phyloP scores from a whole-genome alignment of 2,329 filamentous ascomycete genomes.

The Trichoderma semiorbis region DNA sequence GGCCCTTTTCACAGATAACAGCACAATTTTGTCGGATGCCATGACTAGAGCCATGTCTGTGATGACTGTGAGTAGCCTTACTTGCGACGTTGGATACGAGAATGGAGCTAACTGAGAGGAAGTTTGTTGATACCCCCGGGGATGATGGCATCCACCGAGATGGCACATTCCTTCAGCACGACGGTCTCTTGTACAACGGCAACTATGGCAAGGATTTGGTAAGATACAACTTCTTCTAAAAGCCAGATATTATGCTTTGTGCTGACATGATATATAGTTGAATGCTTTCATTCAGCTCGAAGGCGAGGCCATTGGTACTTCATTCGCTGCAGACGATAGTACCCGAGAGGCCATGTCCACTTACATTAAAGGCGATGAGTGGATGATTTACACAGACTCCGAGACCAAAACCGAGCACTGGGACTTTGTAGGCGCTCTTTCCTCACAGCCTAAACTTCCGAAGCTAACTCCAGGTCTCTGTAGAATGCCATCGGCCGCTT shows the following conservation, averaged over 20 bases:
- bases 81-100: no score
- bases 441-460: no score
- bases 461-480: not conserved
- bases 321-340: constrained; percentile 20
- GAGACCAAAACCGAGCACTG: constrained; percentile 21
- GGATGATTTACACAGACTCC: constrained; percentile 24
- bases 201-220: constrained; percentile 28
- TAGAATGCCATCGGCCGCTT: constrained; percentile 26
- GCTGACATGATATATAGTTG: constrained; percentile 15
- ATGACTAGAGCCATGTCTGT: constrained; percentile 20
- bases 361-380: constrained; percentile 23
- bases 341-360: constrained; percentile 23
- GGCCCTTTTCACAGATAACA: constrained; percentile 23
- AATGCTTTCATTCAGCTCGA: constrained; percentile 26
- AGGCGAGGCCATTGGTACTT: constrained; percentile 24
- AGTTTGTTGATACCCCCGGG: constrained; percentile 21
- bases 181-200: constrained; percentile 25
- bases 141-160: constrained; percentile 26
- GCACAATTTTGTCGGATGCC: constrained; percentile 22
- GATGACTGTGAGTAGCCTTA: constrained; percentile 21
- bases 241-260: not conserved
- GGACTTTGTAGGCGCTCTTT: constrained; percentile 22
- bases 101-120: not conserved
- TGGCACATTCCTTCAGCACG: constrained; percentile 26
- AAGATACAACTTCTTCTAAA: not conserved